A percentile compares a stretch with the other conserved stretches of the same genome.
Evolutionary conservation across 129 eudicot genomes (phyloP).

Genomic region (Saussurea involucrata): DNA sequence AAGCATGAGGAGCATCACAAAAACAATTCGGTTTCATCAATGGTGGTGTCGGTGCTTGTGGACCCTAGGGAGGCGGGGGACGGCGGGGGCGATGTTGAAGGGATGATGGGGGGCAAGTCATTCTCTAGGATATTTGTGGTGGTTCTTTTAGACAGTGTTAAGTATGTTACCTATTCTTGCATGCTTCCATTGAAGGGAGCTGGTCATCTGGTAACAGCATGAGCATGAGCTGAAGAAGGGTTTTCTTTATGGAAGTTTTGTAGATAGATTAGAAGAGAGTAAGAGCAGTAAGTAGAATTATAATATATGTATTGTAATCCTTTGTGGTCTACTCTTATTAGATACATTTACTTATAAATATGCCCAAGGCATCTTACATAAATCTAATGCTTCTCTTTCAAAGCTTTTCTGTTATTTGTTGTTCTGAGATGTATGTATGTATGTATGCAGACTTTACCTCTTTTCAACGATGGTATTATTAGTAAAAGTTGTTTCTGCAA

Average conservation of each 20-base stretch:
- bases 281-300: background rate
- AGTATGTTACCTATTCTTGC: slow-evolving; percentile 96
- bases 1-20: slow-evolving; percentile 42
- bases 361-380: slow-evolving; percentile 23
- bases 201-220: slow-evolving; percentile 65
- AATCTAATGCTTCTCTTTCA: background rate
- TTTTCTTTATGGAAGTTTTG: slow-evolving; percentile 16
- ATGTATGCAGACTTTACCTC: too few relatives aligned
- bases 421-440: too few relatives aligned
- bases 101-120: slow-evolving; percentile 67
- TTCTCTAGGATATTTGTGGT: slow-evolving; percentile 87
- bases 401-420: too few relatives aligned
- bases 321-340: background rate
- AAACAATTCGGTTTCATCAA: slow-evolving; percentile 48
- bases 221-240: slow-evolving; percentile 22
- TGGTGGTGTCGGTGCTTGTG: slow-evolving; percentile 93
- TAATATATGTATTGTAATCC: background rate
- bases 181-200: slow-evolving; percentile 83
- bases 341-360: background rate
- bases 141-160: slow-evolving; percentile 87
- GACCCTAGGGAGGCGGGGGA: slow-evolving; percentile 91
- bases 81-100: slow-evolving; percentile 55
- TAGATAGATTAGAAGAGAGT: slow-evolving; percentile 4
- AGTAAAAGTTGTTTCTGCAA: too few relatives aligned
- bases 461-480: too few relatives aligned